These are phyloP conservation scores for Aspergillus brasiliensis DNA, from an alignment of 2,329 filamentous ascomycete species.

Conservation along the genomic window DNA sequence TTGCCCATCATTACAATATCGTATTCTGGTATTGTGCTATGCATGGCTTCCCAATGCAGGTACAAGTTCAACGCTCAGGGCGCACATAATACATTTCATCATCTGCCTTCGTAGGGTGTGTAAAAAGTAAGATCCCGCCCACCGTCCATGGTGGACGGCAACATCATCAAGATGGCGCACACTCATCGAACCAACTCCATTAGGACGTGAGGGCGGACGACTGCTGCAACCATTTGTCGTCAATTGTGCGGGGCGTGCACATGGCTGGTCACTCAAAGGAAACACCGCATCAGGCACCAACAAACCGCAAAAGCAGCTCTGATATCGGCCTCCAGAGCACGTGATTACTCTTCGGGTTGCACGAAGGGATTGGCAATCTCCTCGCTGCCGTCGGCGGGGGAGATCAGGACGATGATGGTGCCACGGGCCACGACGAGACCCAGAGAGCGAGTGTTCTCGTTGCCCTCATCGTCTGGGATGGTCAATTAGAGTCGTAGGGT, in stretches of 20 bases:
- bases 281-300: background rate
- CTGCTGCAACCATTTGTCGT: background rate
- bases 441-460: conserved; percentile 76
- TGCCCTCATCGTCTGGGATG: conserved; percentile 81
- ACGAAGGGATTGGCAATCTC: conserved; percentile 94
- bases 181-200: background rate
- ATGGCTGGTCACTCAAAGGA: background rate
- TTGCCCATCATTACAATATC: too few species aligned
- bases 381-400: conserved; percentile 90
- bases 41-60: background rate
- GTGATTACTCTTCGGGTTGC: conserved; percentile 65
- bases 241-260: background rate
- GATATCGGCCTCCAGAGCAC: background rate
- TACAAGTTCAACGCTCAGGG: conserved; percentile 2
- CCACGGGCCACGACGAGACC: conserved; percentile 89
- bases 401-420: conserved; percentile 88
- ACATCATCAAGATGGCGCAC: background rate
- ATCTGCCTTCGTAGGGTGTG: conserved; percentile 2
- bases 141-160: background rate
- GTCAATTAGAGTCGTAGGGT: conserved; percentile 21
- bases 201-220: background rate
- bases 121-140: background rate
- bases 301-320: too few species aligned
- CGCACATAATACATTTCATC: conserved; percentile 3
- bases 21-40: background rate